Base-by-base conservation (phyloP, 169 alveolate genomes). In the Eimeria zaria region DNA sequence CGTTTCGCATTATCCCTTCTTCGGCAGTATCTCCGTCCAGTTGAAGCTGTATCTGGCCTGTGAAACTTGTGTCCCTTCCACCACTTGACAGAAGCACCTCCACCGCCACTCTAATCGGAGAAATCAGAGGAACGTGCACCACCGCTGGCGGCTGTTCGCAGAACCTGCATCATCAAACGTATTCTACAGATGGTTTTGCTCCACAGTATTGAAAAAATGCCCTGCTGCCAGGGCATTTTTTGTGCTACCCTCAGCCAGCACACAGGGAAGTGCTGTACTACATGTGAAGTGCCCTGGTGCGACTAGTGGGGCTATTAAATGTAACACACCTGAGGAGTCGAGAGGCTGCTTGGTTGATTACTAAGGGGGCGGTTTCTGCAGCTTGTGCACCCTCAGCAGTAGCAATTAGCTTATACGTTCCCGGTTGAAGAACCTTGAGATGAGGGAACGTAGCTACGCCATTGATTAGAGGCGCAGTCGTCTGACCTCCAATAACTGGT, bases 121-220 rank as follows among this genome's bases (percentile, higher is more conserved):
- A 46, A 4, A 73, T 11, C n/a, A 18, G 62, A 18, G 93, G 81
- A 44, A 85, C 44, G 46, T 62, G 44, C 39, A 85, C 62, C 81
- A 85, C 80, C 36, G 93, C 93, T 85, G 93, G 93, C 33, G 93
- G 93, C 80, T 85, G 93, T 41, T 85, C 93, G 71, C 93, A 85
- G 62, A 85, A 85, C 81, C 93, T 85, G 93, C 44, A 85, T 24
- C 60, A 30, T 44, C 81, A 24, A 30, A 16, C 30, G 33, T 73
- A 81, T n/a, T n/a, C 90, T 44, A 24, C 60, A 24, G 62, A 8
- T 48, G 51, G 30, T 24, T 16, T 69, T 11, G 80, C 80, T 33
- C 46, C 16, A 36, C 5, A 51, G 22, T 22, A 11, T 33, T 33
- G 2, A 7, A n/a, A 64, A 30, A 3, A n/a, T n/a, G n/a, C n/a